A percentile compares a stretch with the other conserved stretches of the same genome.
Evolutionary conservation across 345 rosid genomes (phyloP).

Genomic region (Gossypioides kirkii): DNA sequence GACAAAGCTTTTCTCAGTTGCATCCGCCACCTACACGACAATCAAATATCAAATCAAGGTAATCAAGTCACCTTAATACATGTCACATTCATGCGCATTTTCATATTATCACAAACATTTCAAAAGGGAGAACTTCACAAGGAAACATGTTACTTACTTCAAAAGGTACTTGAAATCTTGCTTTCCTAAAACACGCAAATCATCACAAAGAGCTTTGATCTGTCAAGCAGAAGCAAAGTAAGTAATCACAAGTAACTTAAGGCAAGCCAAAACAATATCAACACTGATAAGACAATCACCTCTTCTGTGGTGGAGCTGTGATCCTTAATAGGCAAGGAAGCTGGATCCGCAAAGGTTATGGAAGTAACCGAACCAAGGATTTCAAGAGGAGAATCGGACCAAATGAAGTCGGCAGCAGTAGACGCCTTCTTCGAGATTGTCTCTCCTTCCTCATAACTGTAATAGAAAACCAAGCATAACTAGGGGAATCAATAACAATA

Average conservation of each 20-base stretch:
- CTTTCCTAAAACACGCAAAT: conserved; percentile 85
- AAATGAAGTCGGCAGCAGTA: conserved; percentile 75
- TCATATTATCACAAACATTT: neutral
- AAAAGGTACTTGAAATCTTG: conserved; percentile 85
- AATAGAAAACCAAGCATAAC: conserved; percentile 3
- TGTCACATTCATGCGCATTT: neutral
- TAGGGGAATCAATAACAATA: conserved; percentile 1
- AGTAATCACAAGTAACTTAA: neutral
- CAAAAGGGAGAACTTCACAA: neutral
- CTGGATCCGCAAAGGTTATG: conserved; percentile 60
- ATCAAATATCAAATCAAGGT: conserved; percentile 5
- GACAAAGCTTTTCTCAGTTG: conserved; percentile 66
- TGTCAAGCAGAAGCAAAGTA: conserved; percentile 24
- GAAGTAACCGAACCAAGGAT: conserved; percentile 81
- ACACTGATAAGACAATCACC: conserved; percentile 31
- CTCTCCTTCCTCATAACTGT: conserved; percentile 81
- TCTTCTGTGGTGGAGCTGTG: conserved; percentile 75
- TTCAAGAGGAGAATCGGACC: conserved; percentile 87
- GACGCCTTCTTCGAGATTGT: conserved; percentile 61
- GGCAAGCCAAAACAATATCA: neutral
- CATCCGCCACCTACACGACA: conserved; percentile 75
- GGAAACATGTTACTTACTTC: conserved; percentile 49
- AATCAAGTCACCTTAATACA: neutral
- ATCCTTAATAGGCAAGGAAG: conserved; percentile 53
- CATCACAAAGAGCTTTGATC: conserved; percentile 85